Percentiles rank a stretch among this genome's conserved stretches.
phyloP scores from a whole-genome alignment of 2,329 filamentous ascomycete genomes.

The Ophiostoma sp. region DNA sequence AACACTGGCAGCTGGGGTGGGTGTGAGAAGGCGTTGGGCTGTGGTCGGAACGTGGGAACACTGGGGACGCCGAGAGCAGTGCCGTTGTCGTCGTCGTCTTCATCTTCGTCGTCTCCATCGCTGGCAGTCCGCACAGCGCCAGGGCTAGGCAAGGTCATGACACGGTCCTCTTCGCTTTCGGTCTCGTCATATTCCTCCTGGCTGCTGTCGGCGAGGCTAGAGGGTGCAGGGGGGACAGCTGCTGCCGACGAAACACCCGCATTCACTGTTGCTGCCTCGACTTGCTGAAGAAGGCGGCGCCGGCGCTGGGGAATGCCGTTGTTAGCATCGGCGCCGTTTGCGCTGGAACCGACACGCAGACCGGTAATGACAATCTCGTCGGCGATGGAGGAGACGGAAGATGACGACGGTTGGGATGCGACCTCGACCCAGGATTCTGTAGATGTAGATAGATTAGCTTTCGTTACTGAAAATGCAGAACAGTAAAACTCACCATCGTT shows the following conservation, averaged over 20 bases:
- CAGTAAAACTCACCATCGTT: conserved; percentile 35
- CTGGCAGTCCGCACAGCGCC: conserved; percentile 35
- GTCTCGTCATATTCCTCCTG: conserved; percentile 94
- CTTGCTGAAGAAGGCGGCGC: conserved; percentile 42
- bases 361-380: conserved; percentile 92
- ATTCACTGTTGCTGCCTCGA: conserved; percentile 33
- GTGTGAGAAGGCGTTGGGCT: conserved; percentile 89
- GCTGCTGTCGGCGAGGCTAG: conserved; percentile 55
- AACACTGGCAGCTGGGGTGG: conserved; percentile 50
- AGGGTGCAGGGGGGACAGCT: conserved; percentile 28
- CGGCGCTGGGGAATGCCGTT: conserved; percentile 55
- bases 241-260: conserved; percentile 33
- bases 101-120: conserved; percentile 37
- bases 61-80: conserved; percentile 65
- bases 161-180: conserved; percentile 77
- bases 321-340: conserved; percentile 33
- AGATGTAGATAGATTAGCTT: conserved; percentile 11
- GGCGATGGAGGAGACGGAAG: conserved; percentile 76
- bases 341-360: conserved; percentile 63
- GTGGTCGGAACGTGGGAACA: conserved; percentile 63
- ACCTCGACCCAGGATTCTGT: conserved; percentile 96
- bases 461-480: background rate
- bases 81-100: conserved; percentile 64
- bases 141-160: conserved; percentile 39
- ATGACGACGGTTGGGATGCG: conserved; percentile 85